Percentiles rank a stretch among this genome's conserved stretches.
These are phyloP conservation scores for Globisporangium polare DNA, from an alignment of 352 stramenopile species.

Conservation along the genomic window DNA sequence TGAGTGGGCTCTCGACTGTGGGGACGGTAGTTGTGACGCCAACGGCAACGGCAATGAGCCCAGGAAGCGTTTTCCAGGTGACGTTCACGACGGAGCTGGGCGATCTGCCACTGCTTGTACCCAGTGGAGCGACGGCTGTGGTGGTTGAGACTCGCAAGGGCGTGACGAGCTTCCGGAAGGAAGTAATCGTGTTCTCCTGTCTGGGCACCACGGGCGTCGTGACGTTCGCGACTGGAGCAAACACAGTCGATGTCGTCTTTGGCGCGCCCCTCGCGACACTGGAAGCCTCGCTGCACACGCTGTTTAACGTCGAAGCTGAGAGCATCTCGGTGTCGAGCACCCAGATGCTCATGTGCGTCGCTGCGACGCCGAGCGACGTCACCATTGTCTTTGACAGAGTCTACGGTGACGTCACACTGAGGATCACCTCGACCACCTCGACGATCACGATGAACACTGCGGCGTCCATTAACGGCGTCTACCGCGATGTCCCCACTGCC, in stretches of 20 bases:
- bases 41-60: slow-evolving; percentile 14
- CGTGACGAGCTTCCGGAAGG: slow-evolving; percentile 61
- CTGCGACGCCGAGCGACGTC: slow-evolving; percentile 23
- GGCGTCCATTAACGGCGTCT: slow-evolving; percentile 56
- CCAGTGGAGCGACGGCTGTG: slow-evolving; percentile 18
- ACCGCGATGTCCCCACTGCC: slow-evolving; percentile 31
- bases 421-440: slow-evolving; percentile 17
- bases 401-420: slow-evolving; percentile 44
- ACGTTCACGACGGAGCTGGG: slow-evolving; percentile 59
- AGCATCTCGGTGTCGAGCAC: slow-evolving; percentile 56
- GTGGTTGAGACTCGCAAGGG: slow-evolving; percentile 29
- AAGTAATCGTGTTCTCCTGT: slow-evolving; percentile 58
- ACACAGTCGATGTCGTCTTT: slow-evolving; percentile 14
- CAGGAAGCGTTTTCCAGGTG: slow-evolving; percentile 30
- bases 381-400: slow-evolving; percentile 63
- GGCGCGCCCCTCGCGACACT: slow-evolving; percentile 26
- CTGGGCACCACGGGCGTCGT: slow-evolving; percentile 29
- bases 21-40: slow-evolving; percentile 43
- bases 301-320: slow-evolving; percentile 49
- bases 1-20: slow-evolving; percentile 42
- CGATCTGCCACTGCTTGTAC: slow-evolving; percentile 33
- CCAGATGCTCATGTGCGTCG: slow-evolving; percentile 41
- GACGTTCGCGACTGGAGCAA: slow-evolving; percentile 24
- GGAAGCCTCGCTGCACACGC: slow-evolving; percentile 33
- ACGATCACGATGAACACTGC: slow-evolving; percentile 22